Evolutionary conservation across 2,329 filamentous ascomycete genomes (phyloP).

Genomic region (Drechslerella coelobrocha): DNA sequence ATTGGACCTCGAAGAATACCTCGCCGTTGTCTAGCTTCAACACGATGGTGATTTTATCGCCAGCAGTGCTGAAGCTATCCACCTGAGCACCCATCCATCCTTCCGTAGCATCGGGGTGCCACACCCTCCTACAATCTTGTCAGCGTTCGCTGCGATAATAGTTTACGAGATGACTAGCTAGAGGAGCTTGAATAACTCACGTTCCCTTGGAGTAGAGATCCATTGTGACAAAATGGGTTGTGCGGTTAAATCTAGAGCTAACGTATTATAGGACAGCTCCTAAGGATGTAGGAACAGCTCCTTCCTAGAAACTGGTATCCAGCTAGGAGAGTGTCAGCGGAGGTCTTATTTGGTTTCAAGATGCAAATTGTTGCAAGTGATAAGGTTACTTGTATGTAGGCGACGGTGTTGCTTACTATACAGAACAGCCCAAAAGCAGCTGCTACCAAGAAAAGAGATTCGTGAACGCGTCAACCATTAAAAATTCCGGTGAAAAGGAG

Average conservation of each 20-base stretch:
- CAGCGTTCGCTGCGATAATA: neutral
- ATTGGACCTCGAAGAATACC: conserved; percentile 63
- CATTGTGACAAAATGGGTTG: conserved; percentile 29
- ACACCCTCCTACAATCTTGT: conserved; percentile 76
- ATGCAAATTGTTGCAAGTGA: conserved; percentile 2
- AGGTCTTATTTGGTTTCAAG: neutral
- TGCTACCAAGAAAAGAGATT: conserved; percentile 38
- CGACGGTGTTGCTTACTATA: neutral
- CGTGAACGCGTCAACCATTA: conserved; percentile 50
- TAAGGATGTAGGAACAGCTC: conserved; percentile 15
- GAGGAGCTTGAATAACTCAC: conserved; percentile 18
- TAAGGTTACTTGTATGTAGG: neutral
- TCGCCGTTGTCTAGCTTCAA: conserved; percentile 93
- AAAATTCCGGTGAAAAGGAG: conserved; percentile 35
- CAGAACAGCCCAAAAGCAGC: conserved; percentile 14
- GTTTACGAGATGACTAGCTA: neutral
- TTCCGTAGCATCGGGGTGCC: conserved; percentile 95
- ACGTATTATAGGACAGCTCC: conserved; percentile 17
- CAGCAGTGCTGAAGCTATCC: conserved; percentile 80
- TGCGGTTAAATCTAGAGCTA: conserved; percentile 28
- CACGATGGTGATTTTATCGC: conserved; percentile 83
- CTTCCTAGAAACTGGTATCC: conserved; percentile 34
- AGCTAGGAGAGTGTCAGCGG: conserved; percentile 12
- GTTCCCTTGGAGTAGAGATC: conserved; percentile 46
- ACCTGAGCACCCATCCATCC: conserved; percentile 98